Percentiles rank a stretch among this genome's conserved stretches.
Evolutionary conservation across 768 basidiomycete species (phyloP).

Genomic region (Termitomyces sp.): DNA sequence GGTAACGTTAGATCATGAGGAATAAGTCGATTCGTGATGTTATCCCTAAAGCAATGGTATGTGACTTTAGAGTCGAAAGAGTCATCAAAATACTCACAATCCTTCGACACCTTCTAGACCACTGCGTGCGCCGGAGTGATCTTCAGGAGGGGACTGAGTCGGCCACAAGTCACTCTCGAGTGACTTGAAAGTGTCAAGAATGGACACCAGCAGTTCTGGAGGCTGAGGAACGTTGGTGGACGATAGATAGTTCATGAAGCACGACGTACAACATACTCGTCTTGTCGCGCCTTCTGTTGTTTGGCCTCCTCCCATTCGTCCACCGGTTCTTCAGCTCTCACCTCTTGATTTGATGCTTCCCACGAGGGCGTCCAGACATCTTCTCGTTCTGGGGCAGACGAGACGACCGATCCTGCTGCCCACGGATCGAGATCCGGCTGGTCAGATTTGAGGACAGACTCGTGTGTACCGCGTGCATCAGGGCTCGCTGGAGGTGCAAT

Average conservation of each 20-base stretch:
- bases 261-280: slow-evolving; percentile 59
- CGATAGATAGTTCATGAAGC: slow-evolving; percentile 12
- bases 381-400: slow-evolving; percentile 14
- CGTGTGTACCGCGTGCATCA: slow-evolving; percentile 60
- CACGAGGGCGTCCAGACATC: slow-evolving; percentile 41
- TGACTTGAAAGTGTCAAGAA: slow-evolving; percentile 50
- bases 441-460: slow-evolving; percentile 35
- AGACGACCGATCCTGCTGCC: slow-evolving; percentile 23
- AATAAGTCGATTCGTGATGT: slow-evolving; percentile 37
- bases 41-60: slow-evolving; percentile 26
- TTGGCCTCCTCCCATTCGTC: slow-evolving; percentile 71
- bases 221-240: slow-evolving; percentile 40
- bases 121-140: slow-evolving; percentile 21
- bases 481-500: slow-evolving; percentile 30
- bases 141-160: not conserved
- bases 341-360: slow-evolving; percentile 22
- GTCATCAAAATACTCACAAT: slow-evolving; percentile 44
- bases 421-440: slow-evolving; percentile 30
- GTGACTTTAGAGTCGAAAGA: not conserved
- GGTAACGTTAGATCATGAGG: slow-evolving; percentile 50
- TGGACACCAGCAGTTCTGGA: slow-evolving; percentile 55
- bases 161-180: slow-evolving; percentile 54
- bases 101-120: slow-evolving; percentile 48
- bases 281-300: slow-evolving; percentile 51
- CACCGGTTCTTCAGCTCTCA: slow-evolving; percentile 14